Conservation (phyloP, 1,284 basidiomycete genomes). For the Coniophora puteana region DNA sequence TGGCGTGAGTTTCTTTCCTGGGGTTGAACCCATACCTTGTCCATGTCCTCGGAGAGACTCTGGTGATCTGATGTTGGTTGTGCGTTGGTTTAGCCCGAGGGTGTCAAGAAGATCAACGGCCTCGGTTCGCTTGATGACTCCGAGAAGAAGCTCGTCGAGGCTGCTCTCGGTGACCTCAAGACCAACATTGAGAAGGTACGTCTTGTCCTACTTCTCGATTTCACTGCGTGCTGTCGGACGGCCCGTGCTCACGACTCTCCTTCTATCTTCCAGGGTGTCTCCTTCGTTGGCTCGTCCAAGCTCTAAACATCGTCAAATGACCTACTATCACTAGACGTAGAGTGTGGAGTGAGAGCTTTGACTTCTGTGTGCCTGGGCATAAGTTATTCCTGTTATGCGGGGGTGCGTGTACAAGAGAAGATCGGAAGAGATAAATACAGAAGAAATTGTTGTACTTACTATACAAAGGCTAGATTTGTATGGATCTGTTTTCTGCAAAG, state of each 20-base stretch:
- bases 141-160: conserved; percentile 75
- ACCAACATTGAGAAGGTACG: conserved; percentile 75
- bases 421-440: background rate
- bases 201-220: conserved; percentile 5
- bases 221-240: background rate
- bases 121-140: conserved; percentile 71
- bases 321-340: too few relatives aligned
- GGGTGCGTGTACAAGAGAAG: background rate
- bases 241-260: too few relatives aligned
- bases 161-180: conserved; percentile 77
- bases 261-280: conserved; percentile 26
- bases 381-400: too few relatives aligned
- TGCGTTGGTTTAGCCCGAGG: conserved; percentile 50
- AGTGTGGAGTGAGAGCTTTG: too few relatives aligned
- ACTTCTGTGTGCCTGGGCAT: too few relatives aligned
- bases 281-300: conserved; percentile 34
- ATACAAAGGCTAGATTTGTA: too few relatives aligned
- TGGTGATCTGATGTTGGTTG: too few relatives aligned
- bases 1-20: conserved; percentile 53
- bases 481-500: too few relatives aligned
- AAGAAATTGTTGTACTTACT: too few relatives aligned
- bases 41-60: conserved; percentile 3
- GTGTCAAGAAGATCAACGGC: conserved; percentile 77
- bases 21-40: conserved; percentile 7
- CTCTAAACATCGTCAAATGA: too few relatives aligned